These are phyloP conservation scores for Lotus japonicus DNA, from an alignment of 306 rosid genomes.

Conservation along the genomic window DNA sequence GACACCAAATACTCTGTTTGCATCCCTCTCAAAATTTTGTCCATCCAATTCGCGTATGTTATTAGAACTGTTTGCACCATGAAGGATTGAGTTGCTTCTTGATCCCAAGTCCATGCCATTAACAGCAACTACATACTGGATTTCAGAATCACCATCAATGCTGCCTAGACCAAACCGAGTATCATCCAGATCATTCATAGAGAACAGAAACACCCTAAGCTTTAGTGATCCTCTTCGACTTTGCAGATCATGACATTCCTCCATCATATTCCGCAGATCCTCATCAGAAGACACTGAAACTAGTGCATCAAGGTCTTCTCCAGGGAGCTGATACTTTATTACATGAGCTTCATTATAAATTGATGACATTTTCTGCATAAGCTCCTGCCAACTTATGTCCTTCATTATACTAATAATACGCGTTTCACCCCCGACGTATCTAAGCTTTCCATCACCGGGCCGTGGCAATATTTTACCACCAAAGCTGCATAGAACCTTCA, in stretches of 20 bases:
- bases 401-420: slow-evolving; percentile 55
- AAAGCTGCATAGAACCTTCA: slow-evolving; percentile 71
- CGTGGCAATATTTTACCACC: slow-evolving; percentile 75
- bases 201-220: slow-evolving; percentile 68
- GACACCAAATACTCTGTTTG: slow-evolving; percentile 19
- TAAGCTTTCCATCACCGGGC: slow-evolving; percentile 66
- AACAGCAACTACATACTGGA: slow-evolving; percentile 69
- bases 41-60: slow-evolving; percentile 42
- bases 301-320: slow-evolving; percentile 87
- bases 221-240: slow-evolving; percentile 40
- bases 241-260: slow-evolving; percentile 45
- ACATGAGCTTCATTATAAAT: slow-evolving; percentile 45
- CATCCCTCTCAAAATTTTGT: slow-evolving; percentile 36
- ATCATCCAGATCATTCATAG: slow-evolving; percentile 61
- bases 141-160: slow-evolving; percentile 49
- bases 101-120: slow-evolving; percentile 69
- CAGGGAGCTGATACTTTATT: slow-evolving; percentile 79
- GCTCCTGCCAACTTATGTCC: slow-evolving; percentile 60
- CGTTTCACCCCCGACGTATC: slow-evolving; percentile 82
- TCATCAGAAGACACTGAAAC: slow-evolving; percentile 82
- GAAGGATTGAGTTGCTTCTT: slow-evolving; percentile 47
- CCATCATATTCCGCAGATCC: slow-evolving; percentile 86
- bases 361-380: slow-evolving; percentile 48
- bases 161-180: slow-evolving; percentile 43
- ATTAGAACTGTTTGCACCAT: slow-evolving; percentile 39